Base-by-base conservation (phyloP, 1,284 basidiomycete genomes). In the Pseudozyma hubeiensis region DNA sequence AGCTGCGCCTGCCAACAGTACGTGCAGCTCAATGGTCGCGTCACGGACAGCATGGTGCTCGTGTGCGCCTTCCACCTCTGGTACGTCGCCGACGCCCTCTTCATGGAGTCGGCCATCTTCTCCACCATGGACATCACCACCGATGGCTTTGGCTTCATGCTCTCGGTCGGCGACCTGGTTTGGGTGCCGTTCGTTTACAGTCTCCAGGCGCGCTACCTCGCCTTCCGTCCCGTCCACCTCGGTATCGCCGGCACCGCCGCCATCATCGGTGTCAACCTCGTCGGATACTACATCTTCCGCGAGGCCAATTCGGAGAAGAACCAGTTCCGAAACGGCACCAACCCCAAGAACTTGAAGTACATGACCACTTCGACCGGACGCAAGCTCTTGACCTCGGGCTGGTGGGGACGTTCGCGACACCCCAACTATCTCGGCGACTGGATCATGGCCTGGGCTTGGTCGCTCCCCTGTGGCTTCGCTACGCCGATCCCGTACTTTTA, bases 101-200 rank as follows among this genome's bases (percentile, higher is more conserved):
- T 64, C 48, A 60, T 74, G 53, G 69, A 82, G 65, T 56, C 86
- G 19, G 91, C 92, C 10, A 90, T 99, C 80, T 89, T 99, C 69
- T 95, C 93, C 9, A 94, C 93, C 17, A 98, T 99, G 94, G 96
- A 99, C 84, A 97, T 99, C 82, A 96, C 91, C 8, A 93, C 93
- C 31, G 97, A 99, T 79, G 96, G 96, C 5, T 98, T 99, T 79
- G 97, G 97, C 7, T 98, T 96, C 88, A 99, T 99, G 97, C 90
- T 99, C 34, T 87, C 93, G 4, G 90, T 97, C 51, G 97, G 96
- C 48, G 94, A 99, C 85, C 89, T 98, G 29, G 87, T 90, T 17
- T 98, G 94, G 92, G 92, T 99, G 9, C 97, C 97, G 6, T 97
- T 98, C 86, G 90, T 90, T 14, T 99, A 98, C 86, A 91, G 90